Conservation (phyloP, 2,329 filamentous ascomycete genomes). For the Aspergillus eucalypticola region DNA sequence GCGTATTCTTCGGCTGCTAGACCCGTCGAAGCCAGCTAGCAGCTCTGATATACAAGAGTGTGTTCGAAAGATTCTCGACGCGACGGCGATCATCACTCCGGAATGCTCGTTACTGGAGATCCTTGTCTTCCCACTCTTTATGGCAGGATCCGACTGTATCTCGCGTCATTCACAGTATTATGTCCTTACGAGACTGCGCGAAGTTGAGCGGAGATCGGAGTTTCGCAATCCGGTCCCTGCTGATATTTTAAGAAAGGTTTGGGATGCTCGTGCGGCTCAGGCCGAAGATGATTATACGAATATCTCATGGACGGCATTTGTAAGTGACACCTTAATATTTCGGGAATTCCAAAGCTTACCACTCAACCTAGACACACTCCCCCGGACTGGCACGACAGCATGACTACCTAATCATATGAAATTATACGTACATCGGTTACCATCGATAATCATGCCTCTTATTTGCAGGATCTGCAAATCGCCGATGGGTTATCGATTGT, state of each 20-base stretch:
- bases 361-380: slow-evolving; percentile 22
- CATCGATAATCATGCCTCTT: neutral
- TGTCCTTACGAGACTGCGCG: slow-evolving; percentile 27
- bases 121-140: slow-evolving; percentile 32
- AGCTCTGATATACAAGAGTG: slow-evolving; percentile 27
- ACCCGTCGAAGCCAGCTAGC: slow-evolving; percentile 22
- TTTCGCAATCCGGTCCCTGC: slow-evolving; percentile 25
- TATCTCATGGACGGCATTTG: slow-evolving; percentile 31
- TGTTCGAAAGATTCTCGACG: slow-evolving; percentile 29
- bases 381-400: slow-evolving; percentile 26
- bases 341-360: neutral
- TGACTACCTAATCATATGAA: slow-evolving; percentile 33
- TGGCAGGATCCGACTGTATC: slow-evolving; percentile 31
- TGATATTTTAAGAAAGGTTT: slow-evolving; percentile 28
- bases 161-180: slow-evolving; percentile 34
- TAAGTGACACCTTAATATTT: slow-evolving; percentile 16
- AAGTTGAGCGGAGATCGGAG: slow-evolving; percentile 29
- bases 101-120: slow-evolving; percentile 29
- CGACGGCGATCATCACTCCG: slow-evolving; percentile 25
- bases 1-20: slow-evolving; percentile 29
- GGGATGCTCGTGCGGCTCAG: slow-evolving; percentile 27
- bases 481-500: neutral
- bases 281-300: slow-evolving; percentile 23
- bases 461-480: too few relatives aligned
- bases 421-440: neutral